Base-by-base conservation (phyloP, 2,329 filamentous ascomycete genomes). In the Knufia fluminis region DNA sequence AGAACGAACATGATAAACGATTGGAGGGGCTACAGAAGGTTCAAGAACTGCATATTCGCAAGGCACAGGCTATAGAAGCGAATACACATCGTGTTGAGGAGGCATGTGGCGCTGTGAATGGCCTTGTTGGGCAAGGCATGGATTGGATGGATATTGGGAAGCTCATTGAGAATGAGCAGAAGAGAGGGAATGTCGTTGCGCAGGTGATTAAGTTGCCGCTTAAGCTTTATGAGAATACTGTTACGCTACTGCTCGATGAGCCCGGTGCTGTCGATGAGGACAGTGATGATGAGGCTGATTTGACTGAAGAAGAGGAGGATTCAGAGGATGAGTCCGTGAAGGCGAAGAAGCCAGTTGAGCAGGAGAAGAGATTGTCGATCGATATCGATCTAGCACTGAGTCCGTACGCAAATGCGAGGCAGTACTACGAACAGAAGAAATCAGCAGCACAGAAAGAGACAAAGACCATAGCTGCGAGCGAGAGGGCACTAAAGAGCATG, bases 101-200 rank as follows among this genome's bases (percentile, higher is more conserved):
- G 68, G 89, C 88, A 3, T 89, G 89, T 64, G 86, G 89, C 63
- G 89, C 92, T 2, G 83, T 98, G 47, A 97, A 94, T 64, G 86
- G 87, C 0, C 71, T 97, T n/a, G 80, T 98, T 52, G 80, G 80
- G 3, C 88, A 95, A 61, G 91, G 91, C 9, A 97, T 97, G 89
- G 92, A 98, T 60, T 98, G 92, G 92, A 81, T 88, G 9, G 86
- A 96, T 57, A 90, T 97, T 60, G 87, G 79, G 8, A 85, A 84
- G 51, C 70, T 98, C 54, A 86, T 98, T 46, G 88, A 95, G 63
- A 79, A 88, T 57, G 91, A 97, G 64, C 86, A 94, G 64, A 80
- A 74, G 53, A 76, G 82, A 43, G 75, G 80, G 23, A 98, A 98
- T 57, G 80, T 86, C 0, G 89, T 98, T 6, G 92, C 92, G 1